Conservation (phyloP, 2,329 filamentous ascomycete species). For the Tetracladium maxilliforme region DNA sequence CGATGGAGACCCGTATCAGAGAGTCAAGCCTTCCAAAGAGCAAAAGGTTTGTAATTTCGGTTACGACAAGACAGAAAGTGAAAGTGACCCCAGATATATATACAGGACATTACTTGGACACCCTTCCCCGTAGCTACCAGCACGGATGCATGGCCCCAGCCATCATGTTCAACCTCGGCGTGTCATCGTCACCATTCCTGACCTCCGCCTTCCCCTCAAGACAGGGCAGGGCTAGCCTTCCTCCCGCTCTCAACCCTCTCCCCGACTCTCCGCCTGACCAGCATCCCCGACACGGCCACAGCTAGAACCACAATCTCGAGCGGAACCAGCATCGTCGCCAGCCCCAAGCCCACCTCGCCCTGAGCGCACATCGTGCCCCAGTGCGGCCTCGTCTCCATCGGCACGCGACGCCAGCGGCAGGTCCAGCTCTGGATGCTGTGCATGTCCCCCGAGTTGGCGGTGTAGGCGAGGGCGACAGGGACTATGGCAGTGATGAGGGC, state of each 20-base stretch:
- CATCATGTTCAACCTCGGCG: no score
- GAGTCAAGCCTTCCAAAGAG: no score
- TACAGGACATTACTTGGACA: no score
- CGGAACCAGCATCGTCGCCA: conserved; percentile 40
- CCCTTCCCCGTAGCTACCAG: no score
- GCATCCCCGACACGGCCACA: conserved; percentile 26
- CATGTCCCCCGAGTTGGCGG: conserved; percentile 33
- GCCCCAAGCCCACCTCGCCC: conserved; percentile 35
- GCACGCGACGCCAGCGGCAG: conserved; percentile 41
- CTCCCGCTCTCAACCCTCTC: conserved; percentile 8
- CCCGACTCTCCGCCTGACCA: conserved; percentile 29
- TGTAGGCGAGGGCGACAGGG: conserved; percentile 41
- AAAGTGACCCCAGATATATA: no score
- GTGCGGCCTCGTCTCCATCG: conserved; percentile 34
- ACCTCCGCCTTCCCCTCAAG: conserved; percentile 5
- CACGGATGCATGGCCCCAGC: no score
- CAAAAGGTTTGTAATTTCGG: no score
- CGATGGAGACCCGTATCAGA: no score
- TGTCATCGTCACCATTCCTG: no score
- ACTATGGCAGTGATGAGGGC: conserved; percentile 31
- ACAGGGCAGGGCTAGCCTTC: conserved; percentile 14
- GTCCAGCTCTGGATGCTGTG: conserved; percentile 48
- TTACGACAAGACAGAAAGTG: no score
- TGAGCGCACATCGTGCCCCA: conserved; percentile 42
- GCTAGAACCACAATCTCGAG: conserved; percentile 34